These are phyloP conservation scores for Solanum clarkiae DNA, from an alignment of 257 asterid genomes.

Conservation along the genomic window DNA sequence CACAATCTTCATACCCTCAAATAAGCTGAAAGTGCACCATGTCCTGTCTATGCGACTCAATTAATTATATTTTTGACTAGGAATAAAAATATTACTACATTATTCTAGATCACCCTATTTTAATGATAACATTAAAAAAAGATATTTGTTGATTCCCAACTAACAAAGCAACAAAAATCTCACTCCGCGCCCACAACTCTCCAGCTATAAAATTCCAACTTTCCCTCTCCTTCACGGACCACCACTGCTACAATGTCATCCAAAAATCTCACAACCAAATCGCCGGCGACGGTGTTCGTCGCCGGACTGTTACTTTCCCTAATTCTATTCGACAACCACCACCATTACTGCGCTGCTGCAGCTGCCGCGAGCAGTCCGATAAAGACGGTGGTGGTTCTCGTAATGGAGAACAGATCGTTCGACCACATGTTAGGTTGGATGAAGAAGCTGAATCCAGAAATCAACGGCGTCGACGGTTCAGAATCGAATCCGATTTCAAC, in stretches of 20 bases:
- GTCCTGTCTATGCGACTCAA: no score
- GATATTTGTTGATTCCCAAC: not conserved
- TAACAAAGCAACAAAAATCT: not conserved
- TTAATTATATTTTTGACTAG: no score
- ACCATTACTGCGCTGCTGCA: not conserved
- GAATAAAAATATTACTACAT: not conserved
- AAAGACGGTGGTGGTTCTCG: constrained; percentile 76
- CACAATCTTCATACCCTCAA: no score
- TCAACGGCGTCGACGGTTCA: constrained; percentile 72
- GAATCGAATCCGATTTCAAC: constrained; percentile 45
- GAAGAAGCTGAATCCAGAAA: constrained; percentile 71
- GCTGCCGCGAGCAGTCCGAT: constrained; percentile 21
- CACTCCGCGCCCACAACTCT: not conserved
- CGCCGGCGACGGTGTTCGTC: not conserved
- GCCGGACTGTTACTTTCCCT: not conserved
- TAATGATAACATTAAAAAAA: no score
- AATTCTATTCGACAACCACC: not conserved
- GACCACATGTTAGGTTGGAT: constrained; percentile 97
- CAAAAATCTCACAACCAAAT: not conserved
- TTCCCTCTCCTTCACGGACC: not conserved
- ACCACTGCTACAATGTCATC: not conserved
- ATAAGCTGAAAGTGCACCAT: no score
- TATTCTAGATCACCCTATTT: not conserved
- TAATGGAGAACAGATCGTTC: constrained; percentile 95
- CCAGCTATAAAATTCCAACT: not conserved